These are phyloP conservation scores for Sugiyamaella novakii DNA, from an alignment of 1,139 yeast species.

Conservation along the genomic window DNA sequence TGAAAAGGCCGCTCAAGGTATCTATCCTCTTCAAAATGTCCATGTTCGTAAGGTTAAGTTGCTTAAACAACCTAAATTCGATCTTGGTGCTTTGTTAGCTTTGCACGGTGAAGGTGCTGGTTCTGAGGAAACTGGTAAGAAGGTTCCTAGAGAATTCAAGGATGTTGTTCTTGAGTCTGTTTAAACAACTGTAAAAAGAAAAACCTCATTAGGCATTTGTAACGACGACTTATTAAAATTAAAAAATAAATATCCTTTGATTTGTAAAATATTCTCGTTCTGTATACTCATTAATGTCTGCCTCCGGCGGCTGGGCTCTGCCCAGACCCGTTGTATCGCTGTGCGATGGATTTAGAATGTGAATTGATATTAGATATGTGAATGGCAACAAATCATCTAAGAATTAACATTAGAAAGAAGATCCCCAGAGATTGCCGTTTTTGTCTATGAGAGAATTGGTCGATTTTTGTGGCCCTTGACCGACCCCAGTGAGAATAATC, in stretches of 20 bases:
- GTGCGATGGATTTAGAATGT: background rate
- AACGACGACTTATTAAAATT: conserved; percentile 12
- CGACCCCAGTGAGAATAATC: conserved; percentile 81
- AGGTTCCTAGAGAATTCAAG: conserved; percentile 84
- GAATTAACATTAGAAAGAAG: conserved; percentile 7
- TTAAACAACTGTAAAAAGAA: conserved; percentile 52
- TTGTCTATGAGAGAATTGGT: conserved; percentile 24
- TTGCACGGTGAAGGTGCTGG: conserved; percentile 86
- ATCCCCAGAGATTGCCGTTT: conserved; percentile 21
- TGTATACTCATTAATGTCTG: no score
- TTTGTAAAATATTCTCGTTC: no score
- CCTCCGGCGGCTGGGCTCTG: conserved; percentile 15
- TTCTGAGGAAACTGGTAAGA: conserved; percentile 85
- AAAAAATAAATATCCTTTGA: conserved; percentile 14
- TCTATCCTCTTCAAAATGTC: conserved; percentile 89
- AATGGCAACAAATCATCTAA: no score
- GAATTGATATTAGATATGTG: no score
- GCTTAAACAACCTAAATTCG: conserved; percentile 90
- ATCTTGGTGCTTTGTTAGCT: conserved; percentile 83
- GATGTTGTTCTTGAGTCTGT: conserved; percentile 87
- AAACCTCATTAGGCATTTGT: conserved; percentile 18
- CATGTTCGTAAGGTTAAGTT: conserved; percentile 91
- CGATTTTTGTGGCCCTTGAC: conserved; percentile 66
- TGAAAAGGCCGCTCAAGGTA: conserved; percentile 79
- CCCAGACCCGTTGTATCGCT: conserved; percentile 4